Conservation (phyloP, 176 grass and related monocot species). For the Raddia guianensis region DNA sequence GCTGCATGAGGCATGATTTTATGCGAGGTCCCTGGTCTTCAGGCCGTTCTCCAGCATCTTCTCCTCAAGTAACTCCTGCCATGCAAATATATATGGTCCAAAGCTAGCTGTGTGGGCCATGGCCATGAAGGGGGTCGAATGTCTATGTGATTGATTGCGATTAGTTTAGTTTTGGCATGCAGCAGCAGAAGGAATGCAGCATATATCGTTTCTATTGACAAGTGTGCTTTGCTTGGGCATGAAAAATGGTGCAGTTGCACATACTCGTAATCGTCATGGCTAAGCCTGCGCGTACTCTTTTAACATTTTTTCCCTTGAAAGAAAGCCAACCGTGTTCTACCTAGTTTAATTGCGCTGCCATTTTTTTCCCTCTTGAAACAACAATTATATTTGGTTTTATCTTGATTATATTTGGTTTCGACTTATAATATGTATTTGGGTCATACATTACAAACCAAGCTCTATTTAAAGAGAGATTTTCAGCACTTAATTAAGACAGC, state of each 20-base stretch:
- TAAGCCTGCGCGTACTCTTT: background rate
- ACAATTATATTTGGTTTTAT: background rate
- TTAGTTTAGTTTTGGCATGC: background rate
- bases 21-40: conserved; percentile 44
- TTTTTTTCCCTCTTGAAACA: background rate
- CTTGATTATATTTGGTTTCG: background rate
- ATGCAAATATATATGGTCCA: background rate
- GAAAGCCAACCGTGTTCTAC: conserved; percentile 32
- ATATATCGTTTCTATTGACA: conserved; percentile 27
- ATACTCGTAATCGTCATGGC: conserved; percentile 52
- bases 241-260: conserved; percentile 28
- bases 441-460: background rate
- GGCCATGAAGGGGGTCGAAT: background rate
- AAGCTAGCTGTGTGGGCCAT: background rate
- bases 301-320: conserved; percentile 4
- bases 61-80: conserved; percentile 30
- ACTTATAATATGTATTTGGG: background rate
- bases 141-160: background rate
- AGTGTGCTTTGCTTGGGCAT: conserved; percentile 43
- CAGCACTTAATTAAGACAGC: too few relatives aligned
- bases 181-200: background rate
- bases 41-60: conserved; percentile 51
- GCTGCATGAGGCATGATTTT: conserved; percentile 9
- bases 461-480: background rate
- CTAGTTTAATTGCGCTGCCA: background rate